phyloP scores from a whole-genome alignment of 768 basidiomycete species.

The Mycena galopus region DNA sequence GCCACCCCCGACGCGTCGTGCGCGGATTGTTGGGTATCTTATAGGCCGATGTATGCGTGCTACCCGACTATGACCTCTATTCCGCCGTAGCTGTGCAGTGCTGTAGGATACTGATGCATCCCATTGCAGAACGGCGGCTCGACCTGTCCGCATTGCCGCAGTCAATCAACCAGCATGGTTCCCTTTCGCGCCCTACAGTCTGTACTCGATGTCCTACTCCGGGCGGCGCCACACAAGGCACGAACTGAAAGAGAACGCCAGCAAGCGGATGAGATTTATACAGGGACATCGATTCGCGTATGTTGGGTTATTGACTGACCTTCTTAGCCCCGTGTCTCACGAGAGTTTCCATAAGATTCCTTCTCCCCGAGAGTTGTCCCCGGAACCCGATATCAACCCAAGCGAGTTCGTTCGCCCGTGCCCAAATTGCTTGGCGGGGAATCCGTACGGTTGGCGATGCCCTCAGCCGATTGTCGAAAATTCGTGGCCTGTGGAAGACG shows the following conservation, averaged over 20 bases:
- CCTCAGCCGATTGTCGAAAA: slow-evolving; percentile 82
- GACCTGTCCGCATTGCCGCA: slow-evolving; percentile 86
- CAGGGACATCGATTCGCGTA: slow-evolving; percentile 75
- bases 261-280: slow-evolving; percentile 89
- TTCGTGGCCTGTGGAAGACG: slow-evolving; percentile 85
- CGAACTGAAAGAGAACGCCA: slow-evolving; percentile 78
- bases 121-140: slow-evolving; percentile 81
- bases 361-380: slow-evolving; percentile 79
- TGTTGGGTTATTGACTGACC: slow-evolving; percentile 37
- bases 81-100: background rate
- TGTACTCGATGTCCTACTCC: slow-evolving; percentile 79
- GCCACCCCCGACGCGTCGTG: slow-evolving; percentile 21
- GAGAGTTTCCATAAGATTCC: slow-evolving; percentile 66
- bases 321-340: slow-evolving; percentile 25
- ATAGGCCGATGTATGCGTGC: background rate
- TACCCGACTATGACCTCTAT: background rate
- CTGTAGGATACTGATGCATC: slow-evolving; percentile 32
- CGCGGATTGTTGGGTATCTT: background rate
- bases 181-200: slow-evolving; percentile 82
- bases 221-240: slow-evolving; percentile 75
- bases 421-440: slow-evolving; percentile 79
- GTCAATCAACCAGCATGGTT: slow-evolving; percentile 73
- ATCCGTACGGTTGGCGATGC: slow-evolving; percentile 84
- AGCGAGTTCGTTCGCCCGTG: slow-evolving; percentile 83
- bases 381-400: slow-evolving; percentile 78